Evolutionary conservation across 23 red algal genomes (phyloP), one percentile per base, ranked within the genome.

Genomic region (Pyropia haitanensis): DNA sequence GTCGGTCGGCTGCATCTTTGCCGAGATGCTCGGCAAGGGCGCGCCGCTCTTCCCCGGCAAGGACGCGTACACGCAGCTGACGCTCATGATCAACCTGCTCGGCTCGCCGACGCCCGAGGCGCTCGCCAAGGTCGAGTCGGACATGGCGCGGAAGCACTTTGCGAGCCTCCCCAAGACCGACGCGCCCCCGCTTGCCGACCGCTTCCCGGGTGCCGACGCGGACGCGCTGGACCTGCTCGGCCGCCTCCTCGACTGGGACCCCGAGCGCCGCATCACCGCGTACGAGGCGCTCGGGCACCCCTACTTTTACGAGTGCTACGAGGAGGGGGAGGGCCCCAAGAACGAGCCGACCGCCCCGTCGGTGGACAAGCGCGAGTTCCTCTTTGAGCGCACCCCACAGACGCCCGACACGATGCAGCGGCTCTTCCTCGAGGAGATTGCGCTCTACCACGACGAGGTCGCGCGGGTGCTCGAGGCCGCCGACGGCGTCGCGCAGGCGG

Each of bases 1-100:
- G 94, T 88, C 82, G 46, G 94, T 72, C 8, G 94, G 94, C 2
- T 91, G 94, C 76, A 98, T 98, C 33, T 87, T 98, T 58, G 94
- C 80, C 32, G 94, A 98, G 65, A 85, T 98, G 79, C 62, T 98
- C 18, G 85, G 81, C 49, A 61, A 80, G 14, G 94, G 94, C 48
- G 67, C 75, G 53, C 94, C 79, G 28, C 68, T 98, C 26, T 98
- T 98, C 67, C 94, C 94, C 3, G 94, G 94, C 26, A 73, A 67
- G 44, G 84, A 88, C 67, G 82, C 65, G 23, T 82, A 86, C 58
- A 57, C 91, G 33, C 94, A 98, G 72, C 56, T 98, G 57, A 64
- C 82, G 46, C 77, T 98, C 20, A 91, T 98, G 57, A 85, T 71
- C n/a, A 51, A 71, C n/a, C 20, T 88, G 33, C 57, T 91, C 10